phyloP scores from a whole-genome alignment of 192 early-diverging fungal genomes.

The Rhizophagus prolifer region DNA sequence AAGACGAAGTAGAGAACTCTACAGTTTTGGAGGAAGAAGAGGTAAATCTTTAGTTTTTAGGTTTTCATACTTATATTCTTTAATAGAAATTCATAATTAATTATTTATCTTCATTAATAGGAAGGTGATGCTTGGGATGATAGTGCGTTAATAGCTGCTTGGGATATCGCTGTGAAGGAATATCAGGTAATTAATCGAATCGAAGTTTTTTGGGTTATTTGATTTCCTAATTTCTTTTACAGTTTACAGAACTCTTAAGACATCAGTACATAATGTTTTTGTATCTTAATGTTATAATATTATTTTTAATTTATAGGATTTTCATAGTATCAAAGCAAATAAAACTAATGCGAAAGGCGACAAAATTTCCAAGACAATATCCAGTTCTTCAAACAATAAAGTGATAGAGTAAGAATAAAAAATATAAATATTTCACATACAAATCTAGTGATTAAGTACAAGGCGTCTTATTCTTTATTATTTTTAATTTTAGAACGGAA shows the following conservation, averaged over 20 bases:
- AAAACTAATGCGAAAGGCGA: neutral
- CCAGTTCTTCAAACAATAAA: neutral
- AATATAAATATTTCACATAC: neutral
- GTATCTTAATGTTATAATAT: neutral
- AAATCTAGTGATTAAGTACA: neutral
- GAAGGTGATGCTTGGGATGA: slow-evolving; percentile 61
- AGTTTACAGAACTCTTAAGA: neutral
- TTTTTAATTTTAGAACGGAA: neutral
- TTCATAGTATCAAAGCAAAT: slow-evolving; percentile 24
- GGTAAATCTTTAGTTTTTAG: neutral
- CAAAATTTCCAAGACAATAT: neutral
- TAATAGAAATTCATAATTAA: neutral
- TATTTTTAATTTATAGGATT: neutral
- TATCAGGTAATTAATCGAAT: slow-evolving; percentile 45
- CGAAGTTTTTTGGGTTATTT: neutral
- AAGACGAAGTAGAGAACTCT: neutral
- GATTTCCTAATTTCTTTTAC: neutral
- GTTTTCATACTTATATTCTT: neutral
- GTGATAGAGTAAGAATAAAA: neutral
- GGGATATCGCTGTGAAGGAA: slow-evolving; percentile 59
- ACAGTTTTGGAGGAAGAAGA: neutral
- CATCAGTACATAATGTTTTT: neutral
- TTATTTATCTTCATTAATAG: neutral
- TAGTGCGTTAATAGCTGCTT: slow-evolving; percentile 57
- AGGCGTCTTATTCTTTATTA: neutral